phyloP scores from a whole-genome alignment of 2,329 filamentous ascomycete genomes.

The Phaeoacremonium minimum region DNA sequence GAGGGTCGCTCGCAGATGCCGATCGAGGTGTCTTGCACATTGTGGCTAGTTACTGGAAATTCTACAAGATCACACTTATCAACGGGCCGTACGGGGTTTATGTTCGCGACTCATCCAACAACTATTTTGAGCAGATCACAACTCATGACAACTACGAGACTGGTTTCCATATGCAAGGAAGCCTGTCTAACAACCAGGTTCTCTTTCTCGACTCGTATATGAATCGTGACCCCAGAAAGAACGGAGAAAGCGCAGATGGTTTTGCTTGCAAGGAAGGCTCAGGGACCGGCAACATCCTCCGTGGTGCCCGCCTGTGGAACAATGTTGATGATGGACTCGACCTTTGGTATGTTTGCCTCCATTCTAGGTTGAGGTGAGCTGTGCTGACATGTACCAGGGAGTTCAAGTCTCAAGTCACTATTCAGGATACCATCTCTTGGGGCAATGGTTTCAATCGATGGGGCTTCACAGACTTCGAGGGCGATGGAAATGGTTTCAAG shows the following conservation, averaged over 20 bases:
- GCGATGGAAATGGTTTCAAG: slow-evolving; percentile 45
- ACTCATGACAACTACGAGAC: slow-evolving; percentile 34
- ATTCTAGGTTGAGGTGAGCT: neutral
- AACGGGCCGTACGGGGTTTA: slow-evolving; percentile 33
- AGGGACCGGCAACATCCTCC: slow-evolving; percentile 38
- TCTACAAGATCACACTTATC: slow-evolving; percentile 32
- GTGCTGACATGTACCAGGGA: slow-evolving; percentile 3
- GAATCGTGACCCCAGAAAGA: slow-evolving; percentile 43
- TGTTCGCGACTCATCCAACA: slow-evolving; percentile 26
- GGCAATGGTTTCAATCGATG: slow-evolving; percentile 41
- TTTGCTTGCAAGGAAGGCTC: slow-evolving; percentile 42
- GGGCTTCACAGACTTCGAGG: slow-evolving; percentile 34
- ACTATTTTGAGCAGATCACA: slow-evolving; percentile 28
- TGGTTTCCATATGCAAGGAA: slow-evolving; percentile 29
- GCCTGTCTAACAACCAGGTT: slow-evolving; percentile 29
- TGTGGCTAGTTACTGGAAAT: slow-evolving; percentile 40
- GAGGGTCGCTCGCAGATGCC: slow-evolving; percentile 28
- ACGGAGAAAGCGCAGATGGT: slow-evolving; percentile 45
- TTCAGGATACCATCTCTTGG: slow-evolving; percentile 39
- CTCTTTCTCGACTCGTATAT: slow-evolving; percentile 37
- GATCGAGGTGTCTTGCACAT: slow-evolving; percentile 44
- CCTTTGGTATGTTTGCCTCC: slow-evolving; percentile 12
- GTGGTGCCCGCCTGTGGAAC: slow-evolving; percentile 41
- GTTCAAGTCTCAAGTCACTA: slow-evolving; percentile 35
- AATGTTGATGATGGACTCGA: slow-evolving; percentile 43